Evolutionary conservation across 768 basidiomycete species (phyloP).

Genomic region (Tricholoma hemisulphureum): DNA sequence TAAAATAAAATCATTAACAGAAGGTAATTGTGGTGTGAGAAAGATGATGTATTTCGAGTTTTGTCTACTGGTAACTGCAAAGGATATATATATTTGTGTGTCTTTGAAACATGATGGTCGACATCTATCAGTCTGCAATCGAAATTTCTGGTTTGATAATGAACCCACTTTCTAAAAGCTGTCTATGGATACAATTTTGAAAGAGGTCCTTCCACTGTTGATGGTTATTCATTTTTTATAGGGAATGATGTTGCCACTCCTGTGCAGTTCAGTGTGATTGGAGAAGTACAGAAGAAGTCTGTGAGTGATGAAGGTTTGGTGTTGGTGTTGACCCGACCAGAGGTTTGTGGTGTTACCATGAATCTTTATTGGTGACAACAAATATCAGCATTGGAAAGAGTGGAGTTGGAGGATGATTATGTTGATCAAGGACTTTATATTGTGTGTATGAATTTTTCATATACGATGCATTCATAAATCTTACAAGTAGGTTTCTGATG

Average conservation of each 20-base stretch:
- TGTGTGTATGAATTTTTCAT: no score
- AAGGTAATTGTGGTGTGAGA: no score
- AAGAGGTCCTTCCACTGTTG: neutral
- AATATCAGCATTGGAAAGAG: neutral
- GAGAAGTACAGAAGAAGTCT: neutral
- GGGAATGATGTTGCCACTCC: neutral
- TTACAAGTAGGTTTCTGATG: no score
- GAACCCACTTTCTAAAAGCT: neutral
- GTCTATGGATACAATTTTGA: neutral
- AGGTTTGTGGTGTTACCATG: neutral
- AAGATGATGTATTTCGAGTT: no score
- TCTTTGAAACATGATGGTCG: no score
- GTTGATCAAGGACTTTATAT: neutral
- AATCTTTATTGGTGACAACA: neutral
- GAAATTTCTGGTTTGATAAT: neutral
- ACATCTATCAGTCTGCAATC: neutral
- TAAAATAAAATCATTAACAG: no score
- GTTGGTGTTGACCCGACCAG: neutral
- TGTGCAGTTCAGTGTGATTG: neutral
- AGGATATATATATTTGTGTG: no score
- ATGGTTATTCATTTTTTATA: neutral
- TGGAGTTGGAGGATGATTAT: neutral
- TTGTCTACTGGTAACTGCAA: no score
- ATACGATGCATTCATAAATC: no score
- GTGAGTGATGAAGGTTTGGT: neutral